phyloP scores from a whole-genome alignment of 208 protist species.

The Trypanosomatidae sp. region DNA sequence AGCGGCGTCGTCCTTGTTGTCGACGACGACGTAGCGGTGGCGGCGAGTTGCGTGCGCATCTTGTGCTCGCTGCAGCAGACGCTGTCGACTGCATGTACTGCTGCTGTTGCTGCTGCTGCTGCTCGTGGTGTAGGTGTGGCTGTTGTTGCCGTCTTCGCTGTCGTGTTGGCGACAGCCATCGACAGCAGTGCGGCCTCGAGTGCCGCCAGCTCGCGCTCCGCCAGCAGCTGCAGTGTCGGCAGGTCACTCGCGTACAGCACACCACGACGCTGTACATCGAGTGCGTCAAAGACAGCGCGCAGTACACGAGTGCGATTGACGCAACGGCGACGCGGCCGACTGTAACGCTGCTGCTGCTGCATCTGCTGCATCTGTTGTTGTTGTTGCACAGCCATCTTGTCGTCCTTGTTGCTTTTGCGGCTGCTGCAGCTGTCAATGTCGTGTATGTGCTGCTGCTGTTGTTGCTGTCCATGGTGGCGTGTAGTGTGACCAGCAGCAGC shows the following conservation, averaged over 20 bases:
- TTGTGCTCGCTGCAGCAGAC: too few relatives aligned
- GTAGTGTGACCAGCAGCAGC: too few relatives aligned
- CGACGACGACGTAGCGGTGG: too few relatives aligned
- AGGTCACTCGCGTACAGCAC: conserved; percentile 14
- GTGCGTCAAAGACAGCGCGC: conserved; percentile 34
- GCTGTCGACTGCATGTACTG: too few relatives aligned
- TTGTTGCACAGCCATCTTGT: conserved; percentile 8
- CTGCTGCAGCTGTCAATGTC: background rate
- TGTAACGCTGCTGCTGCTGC: background rate
- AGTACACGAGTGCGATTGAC: conserved; percentile 22
- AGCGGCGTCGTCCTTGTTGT: too few relatives aligned
- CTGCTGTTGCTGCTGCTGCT: too few relatives aligned
- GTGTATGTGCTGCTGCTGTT: background rate
- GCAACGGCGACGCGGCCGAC: background rate
- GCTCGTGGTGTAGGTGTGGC: too few relatives aligned
- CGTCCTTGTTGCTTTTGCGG: background rate
- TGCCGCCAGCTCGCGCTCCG: conserved; percentile 25
- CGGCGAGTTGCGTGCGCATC: too few relatives aligned
- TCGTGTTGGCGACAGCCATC: too few relatives aligned
- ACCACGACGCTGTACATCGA: conserved; percentile 36
- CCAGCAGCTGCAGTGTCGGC: conserved; percentile 19
- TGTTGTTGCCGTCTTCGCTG: too few relatives aligned
- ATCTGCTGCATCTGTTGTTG: background rate
- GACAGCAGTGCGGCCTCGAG: too few relatives aligned
- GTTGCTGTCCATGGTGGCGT: too few relatives aligned